These are phyloP conservation scores for Hypoxylon cercidicola DNA, from an alignment of 495 filamentous ascomycete species.

Conservation along the genomic window DNA sequence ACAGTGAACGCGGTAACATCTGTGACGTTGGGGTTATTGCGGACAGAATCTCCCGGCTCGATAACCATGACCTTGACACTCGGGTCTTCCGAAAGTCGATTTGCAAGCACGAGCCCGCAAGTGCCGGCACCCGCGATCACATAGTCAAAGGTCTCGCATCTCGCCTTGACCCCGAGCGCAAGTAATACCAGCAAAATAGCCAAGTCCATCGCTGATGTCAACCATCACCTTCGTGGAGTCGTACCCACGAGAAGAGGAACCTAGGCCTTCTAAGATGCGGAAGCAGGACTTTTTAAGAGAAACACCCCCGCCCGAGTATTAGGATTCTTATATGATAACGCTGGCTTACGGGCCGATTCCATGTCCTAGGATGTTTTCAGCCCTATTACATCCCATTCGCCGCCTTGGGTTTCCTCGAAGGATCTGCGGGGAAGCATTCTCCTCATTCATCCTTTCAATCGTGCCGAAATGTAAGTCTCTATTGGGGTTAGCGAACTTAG, in stretches of 20 bases:
- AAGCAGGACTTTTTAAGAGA: neutral
- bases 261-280: neutral
- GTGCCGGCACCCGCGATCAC: conserved; percentile 65
- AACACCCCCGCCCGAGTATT: neutral
- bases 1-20: conserved; percentile 50
- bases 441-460: neutral
- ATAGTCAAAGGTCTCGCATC: conserved; percentile 53
- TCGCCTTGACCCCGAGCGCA: conserved; percentile 4
- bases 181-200: conserved; percentile 14
- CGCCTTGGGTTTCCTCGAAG: conserved; percentile 3
- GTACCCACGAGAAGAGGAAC: conserved; percentile 5
- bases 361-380: conserved; percentile 23
- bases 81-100: conserved; percentile 61
- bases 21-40: conserved; percentile 62
- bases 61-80: conserved; percentile 60
- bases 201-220: conserved; percentile 18
- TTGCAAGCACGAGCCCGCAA: conserved; percentile 63
- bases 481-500: neutral
- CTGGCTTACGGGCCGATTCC: conserved; percentile 32
- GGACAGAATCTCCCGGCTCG: conserved; percentile 63
- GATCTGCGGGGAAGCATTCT: conserved; percentile 31
- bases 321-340: conserved; percentile 1
- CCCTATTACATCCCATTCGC: conserved; percentile 17
- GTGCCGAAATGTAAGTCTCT: neutral
- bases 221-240: conserved; percentile 12